phyloP scores from a whole-genome alignment of 192 early-diverging fungal species.

The Neocallimastix lanati region DNA sequence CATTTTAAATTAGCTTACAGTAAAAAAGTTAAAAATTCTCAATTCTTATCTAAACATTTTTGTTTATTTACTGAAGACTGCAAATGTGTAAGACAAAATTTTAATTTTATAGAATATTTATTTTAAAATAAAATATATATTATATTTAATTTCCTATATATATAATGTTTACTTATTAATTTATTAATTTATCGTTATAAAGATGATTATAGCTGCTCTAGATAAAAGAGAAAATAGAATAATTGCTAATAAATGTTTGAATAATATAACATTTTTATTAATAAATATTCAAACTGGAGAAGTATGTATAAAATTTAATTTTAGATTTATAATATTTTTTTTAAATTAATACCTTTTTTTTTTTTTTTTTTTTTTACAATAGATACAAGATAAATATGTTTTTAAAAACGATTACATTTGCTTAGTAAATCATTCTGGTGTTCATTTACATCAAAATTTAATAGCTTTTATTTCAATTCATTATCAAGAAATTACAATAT shows the following conservation, averaged over 20 bases:
- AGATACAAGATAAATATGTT: constrained; percentile 30
- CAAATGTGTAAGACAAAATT: constrained; percentile 16
- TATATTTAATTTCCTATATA: neutral
- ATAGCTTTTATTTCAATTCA: constrained; percentile 52
- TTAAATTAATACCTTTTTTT: no score
- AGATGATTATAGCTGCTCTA: constrained; percentile 43
- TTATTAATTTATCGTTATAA: neutral
- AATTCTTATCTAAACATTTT: constrained; percentile 41
- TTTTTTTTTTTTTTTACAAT: no score
- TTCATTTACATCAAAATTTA: constrained; percentile 36
- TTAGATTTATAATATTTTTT: no score
- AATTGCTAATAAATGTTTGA: constrained; percentile 22
- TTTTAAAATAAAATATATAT: no score
- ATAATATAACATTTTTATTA: constrained; percentile 47
- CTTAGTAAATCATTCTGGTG: constrained; percentile 44
- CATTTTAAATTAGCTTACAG: neutral
- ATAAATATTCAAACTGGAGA: constrained; percentile 34
- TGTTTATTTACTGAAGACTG: constrained; percentile 35
- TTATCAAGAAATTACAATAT: constrained; percentile 46
- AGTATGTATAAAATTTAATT: constrained; percentile 18
- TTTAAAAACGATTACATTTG: constrained; percentile 44
- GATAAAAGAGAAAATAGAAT: constrained; percentile 10
- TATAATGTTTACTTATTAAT: neutral
- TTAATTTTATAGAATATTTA: no score
- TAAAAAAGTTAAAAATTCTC: constrained; percentile 8